phyloP scores from a whole-genome alignment of 768 basidiomycete genomes.

The Mycena polygramma region DNA sequence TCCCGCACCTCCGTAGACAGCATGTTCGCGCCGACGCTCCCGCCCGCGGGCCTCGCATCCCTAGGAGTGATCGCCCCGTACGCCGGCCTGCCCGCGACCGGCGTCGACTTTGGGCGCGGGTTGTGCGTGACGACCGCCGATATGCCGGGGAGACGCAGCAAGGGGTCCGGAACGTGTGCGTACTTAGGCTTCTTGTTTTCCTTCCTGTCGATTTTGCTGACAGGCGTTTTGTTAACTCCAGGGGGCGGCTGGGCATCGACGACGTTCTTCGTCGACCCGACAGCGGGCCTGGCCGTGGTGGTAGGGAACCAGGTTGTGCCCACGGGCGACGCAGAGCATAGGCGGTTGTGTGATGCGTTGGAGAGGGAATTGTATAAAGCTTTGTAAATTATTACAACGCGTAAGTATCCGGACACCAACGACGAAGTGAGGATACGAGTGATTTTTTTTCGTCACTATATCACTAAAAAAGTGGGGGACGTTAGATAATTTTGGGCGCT shows the following conservation, averaged over 20 bases:
- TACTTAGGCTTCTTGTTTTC: too few species aligned
- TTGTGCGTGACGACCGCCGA: conserved; percentile 46
- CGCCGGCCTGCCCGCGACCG: background rate
- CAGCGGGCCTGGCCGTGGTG: conserved; percentile 9
- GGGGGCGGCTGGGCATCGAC: conserved; percentile 54
- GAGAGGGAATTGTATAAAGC: too few species aligned
- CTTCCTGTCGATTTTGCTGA: background rate
- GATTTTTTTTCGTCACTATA: too few species aligned
- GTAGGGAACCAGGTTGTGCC: conserved; percentile 20
- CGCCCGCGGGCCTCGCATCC: conserved; percentile 4
- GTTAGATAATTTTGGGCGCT: too few species aligned
- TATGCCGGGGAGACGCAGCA: conserved; percentile 44
- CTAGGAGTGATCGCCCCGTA: background rate
- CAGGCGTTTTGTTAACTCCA: background rate
- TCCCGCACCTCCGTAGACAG: conserved; percentile 22
- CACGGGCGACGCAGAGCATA: background rate
- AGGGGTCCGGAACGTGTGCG: conserved; percentile 49
- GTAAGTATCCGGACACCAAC: too few species aligned
- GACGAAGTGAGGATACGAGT: too few species aligned
- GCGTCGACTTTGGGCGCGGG: conserved; percentile 46
- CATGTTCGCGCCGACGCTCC: conserved; percentile 38
- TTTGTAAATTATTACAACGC: too few species aligned
- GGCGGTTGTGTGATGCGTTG: too few species aligned
- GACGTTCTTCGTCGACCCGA: conserved; percentile 48
- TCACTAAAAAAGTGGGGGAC: too few species aligned